These are phyloP conservation scores for Pichia ethanolica DNA, from an alignment of 805 yeast genomes.

Conservation along the genomic window DNA sequence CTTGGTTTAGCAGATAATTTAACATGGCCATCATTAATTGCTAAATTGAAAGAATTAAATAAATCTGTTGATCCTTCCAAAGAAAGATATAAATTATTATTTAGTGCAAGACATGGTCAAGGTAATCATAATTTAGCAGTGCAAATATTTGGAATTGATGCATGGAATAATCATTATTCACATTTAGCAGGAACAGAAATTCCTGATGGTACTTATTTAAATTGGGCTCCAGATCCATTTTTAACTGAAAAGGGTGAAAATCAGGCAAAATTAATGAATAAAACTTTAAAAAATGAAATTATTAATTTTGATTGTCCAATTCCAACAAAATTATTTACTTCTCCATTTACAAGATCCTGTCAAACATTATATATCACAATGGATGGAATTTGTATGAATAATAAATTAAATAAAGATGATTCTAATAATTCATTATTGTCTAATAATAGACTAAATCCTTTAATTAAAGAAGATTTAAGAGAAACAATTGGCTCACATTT, in stretches of 20 bases:
- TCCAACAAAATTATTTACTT: slow-evolving; percentile 49
- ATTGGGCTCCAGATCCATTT: slow-evolving; percentile 55
- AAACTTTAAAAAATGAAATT: slow-evolving; percentile 37
- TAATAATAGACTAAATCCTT: slow-evolving; percentile 19
- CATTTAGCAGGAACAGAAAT: slow-evolving; percentile 31
- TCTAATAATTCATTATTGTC: background rate
- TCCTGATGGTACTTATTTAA: slow-evolving; percentile 39
- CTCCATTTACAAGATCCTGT: slow-evolving; percentile 61
- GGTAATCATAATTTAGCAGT: slow-evolving; percentile 58
- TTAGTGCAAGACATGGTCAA: slow-evolving; percentile 63
- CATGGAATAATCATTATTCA: slow-evolving; percentile 55
- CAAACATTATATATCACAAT: slow-evolving; percentile 49
- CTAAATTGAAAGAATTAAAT: slow-evolving; percentile 31
- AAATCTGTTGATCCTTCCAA: slow-evolving; percentile 23
- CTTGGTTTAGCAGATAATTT: slow-evolving; percentile 35
- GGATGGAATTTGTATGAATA: slow-evolving; percentile 30
- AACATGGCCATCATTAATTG: slow-evolving; percentile 34
- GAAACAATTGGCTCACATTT: slow-evolving; percentile 55
- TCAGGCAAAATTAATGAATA: slow-evolving; percentile 47
- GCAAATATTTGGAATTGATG: slow-evolving; percentile 44
- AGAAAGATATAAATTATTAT: slow-evolving; percentile 40
- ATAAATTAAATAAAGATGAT: slow-evolving; percentile 18
- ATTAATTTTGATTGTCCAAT: slow-evolving; percentile 39
- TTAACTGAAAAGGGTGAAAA: slow-evolving; percentile 47
- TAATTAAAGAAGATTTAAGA: slow-evolving; percentile 41